Evolutionary conservation across 1,284 basidiomycete genomes (phyloP).

Genomic region (Ceratorhiza oryzae-sativae): DNA sequence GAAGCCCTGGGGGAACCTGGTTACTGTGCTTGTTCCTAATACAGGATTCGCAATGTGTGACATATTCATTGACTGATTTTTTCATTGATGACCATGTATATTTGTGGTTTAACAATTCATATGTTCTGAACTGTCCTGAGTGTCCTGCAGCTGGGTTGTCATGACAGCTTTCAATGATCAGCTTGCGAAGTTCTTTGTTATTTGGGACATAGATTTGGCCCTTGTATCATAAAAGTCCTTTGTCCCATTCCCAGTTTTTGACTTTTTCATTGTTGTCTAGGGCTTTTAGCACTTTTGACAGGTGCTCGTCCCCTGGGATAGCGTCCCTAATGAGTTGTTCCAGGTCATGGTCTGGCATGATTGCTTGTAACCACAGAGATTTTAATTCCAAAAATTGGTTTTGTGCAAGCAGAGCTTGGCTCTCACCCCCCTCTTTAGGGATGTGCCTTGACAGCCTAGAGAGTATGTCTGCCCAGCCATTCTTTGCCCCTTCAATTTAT

Average conservation of each 20-base stretch:
- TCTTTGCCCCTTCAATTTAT: constrained; percentile 47
- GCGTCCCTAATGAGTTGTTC: too few species aligned
- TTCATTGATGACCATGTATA: constrained; percentile 43
- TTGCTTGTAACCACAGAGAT: too few species aligned
- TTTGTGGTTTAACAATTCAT: constrained; percentile 26
- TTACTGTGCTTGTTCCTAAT: constrained; percentile 38
- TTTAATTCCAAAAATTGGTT: too few species aligned
- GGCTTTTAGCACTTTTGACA: too few species aligned
- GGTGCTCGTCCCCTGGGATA: too few species aligned
- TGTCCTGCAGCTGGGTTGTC: constrained; percentile 39
- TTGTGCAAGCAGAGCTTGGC: too few species aligned
- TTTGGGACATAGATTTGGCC: constrained; percentile 40
- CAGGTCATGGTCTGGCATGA: too few species aligned
- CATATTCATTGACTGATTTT: constrained; percentile 40
- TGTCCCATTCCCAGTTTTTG: too few species aligned
- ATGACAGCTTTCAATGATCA: constrained; percentile 8
- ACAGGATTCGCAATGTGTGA: constrained; percentile 45
- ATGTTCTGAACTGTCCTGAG: constrained; percentile 24
- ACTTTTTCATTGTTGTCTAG: too few species aligned
- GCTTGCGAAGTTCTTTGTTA: constrained; percentile 12
- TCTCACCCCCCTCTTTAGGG: too few species aligned
- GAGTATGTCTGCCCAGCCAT: too few species aligned
- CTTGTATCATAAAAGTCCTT: constrained; percentile 19
- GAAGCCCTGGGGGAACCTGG: background rate
- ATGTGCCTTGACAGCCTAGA: too few species aligned